Percentiles rank a stretch among this genome's conserved stretches.
Evolutionary conservation across 495 filamentous ascomycete species (phyloP).

Genomic region (Bacidia gigantensis): DNA sequence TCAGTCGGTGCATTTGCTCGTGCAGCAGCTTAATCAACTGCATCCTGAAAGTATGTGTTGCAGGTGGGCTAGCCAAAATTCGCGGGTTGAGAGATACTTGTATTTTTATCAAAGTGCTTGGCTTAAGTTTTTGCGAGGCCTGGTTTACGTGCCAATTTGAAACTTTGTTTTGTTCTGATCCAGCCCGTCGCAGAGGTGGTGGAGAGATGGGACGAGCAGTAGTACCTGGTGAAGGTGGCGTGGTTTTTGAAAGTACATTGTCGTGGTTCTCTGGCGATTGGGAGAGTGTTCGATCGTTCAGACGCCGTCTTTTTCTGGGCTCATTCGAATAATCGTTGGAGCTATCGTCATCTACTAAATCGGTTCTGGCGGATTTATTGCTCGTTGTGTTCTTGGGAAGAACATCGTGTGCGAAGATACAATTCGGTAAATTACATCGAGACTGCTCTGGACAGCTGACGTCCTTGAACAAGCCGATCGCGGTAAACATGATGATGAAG

Average conservation of each 20-base stretch:
- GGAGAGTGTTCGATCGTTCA: not conserved
- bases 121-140: conserved; percentile 4
- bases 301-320: not conserved
- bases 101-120: not conserved
- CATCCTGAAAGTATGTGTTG: conserved; percentile 50
- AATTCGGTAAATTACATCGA: conserved; percentile 39
- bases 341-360: not conserved
- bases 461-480: conserved; percentile 49
- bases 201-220: conserved; percentile 26
- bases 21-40: conserved; percentile 61
- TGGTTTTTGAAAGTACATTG: not conserved
- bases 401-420: conserved; percentile 43
- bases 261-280: not conserved
- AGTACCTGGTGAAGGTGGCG: conserved; percentile 1
- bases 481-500: conserved; percentile 44
- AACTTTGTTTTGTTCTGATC: not conserved
- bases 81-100: conserved; percentile 59
- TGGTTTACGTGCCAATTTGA: not conserved
- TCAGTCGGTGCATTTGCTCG: conserved; percentile 55
- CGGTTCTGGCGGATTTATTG: not conserved
- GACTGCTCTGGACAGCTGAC: conserved; percentile 51
- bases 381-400: not conserved
- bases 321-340: not conserved
- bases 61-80: conserved; percentile 58
- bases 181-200: conserved; percentile 24